Evolutionary conservation across 345 rosid species (phyloP), one percentile per base, ranked within the genome.

Genomic region (Pugionium cornutum): DNA sequence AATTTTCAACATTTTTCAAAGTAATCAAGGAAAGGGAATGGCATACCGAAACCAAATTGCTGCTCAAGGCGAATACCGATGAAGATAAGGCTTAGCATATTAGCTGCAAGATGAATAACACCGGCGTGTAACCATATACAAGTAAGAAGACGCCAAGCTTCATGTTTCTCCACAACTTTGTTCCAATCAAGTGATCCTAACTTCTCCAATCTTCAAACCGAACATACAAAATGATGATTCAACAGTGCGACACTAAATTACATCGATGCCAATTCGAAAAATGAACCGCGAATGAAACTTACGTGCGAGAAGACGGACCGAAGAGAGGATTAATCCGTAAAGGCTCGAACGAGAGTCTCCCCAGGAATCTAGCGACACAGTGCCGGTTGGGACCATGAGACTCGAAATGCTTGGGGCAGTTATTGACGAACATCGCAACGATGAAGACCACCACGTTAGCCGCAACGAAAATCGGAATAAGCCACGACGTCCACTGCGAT

Each of bases 61-160:
- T 90, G 96, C 69, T 92, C 97, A 7, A 92, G 98, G 46, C 97
- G 96, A 58, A 89, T 77, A 36, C 98, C 98, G 2, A 90, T 86
- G 73, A 94, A 86, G 42, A 86, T 48, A 40, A 94, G 84, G 74
- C 96, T 83, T 60, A 94, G 25, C 97, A 90, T 86, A 80, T 90
- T 94, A 26, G 80, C 80, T 1, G 80, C 81, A 44, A 94, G 78
- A 83, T 94, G 99, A 58, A 90, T 75, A 51, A 94, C 65, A 36
- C 99, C 99, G 0, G 96, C 99, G 35, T 94, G 99, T 65, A 94
- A 77, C 99, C 99, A 94, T 75, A 88, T 76, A 66, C 96, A 90
- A n/a, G 86, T 80, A 36, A 92, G 9, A 3, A 92, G 90, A 65
- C 98, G 84, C 99, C 99, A 94, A 55, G 83, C 92, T 79, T 94